phyloP scores from a whole-genome alignment of 768 basidiomycete genomes.

The Pisolithus sp. region DNA sequence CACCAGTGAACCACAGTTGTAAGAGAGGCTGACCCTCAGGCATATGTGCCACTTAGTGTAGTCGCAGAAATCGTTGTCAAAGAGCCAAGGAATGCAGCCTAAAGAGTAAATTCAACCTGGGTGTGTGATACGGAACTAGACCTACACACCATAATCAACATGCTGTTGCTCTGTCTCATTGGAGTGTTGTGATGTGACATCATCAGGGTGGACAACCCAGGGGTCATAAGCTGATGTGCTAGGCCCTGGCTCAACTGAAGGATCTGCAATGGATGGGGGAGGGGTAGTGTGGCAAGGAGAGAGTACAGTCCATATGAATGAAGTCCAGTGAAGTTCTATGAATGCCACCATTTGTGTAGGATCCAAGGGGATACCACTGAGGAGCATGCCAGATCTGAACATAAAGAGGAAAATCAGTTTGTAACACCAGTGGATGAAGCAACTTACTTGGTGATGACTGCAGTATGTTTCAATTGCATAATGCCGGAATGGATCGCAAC shows the following conservation, averaged over 20 bases:
- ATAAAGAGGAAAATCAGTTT: too few species aligned
- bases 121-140: neutral
- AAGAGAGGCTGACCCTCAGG: neutral
- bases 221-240: neutral
- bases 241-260: neutral
- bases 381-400: too few species aligned
- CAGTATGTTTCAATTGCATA: too few species aligned
- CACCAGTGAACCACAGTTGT: neutral
- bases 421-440: too few species aligned
- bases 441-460: too few species aligned
- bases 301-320: neutral
- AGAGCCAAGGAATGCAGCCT: neutral
- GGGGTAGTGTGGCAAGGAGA: neutral
- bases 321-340: neutral
- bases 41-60: neutral
- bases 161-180: too few species aligned
- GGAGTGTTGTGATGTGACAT: too few species aligned
- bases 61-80: neutral
- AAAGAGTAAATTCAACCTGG: neutral
- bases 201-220: too few species aligned
- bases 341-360: neutral
- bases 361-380: too few species aligned
- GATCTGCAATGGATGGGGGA: neutral
- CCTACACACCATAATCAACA: too few species aligned
- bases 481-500: too few species aligned